Conservation (phyloP, 1,139 yeast species). For the Dujonia santamariae region DNA sequence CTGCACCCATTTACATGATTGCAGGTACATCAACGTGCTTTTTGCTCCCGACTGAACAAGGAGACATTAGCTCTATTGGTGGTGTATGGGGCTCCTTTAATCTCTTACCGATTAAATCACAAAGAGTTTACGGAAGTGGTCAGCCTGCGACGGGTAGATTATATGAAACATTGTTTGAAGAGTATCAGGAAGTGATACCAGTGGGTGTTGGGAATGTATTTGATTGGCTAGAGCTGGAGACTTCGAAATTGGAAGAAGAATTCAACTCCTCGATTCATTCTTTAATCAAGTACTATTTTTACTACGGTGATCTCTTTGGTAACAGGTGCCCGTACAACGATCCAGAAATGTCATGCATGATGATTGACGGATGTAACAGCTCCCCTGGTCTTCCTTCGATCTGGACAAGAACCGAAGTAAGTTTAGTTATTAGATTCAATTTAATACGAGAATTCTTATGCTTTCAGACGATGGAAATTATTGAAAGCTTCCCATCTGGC, state of each 20-base stretch:
- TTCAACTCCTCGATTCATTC: conserved; percentile 23
- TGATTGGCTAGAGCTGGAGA: conserved; percentile 27
- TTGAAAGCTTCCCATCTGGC: conserved; percentile 16
- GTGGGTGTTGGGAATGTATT: conserved; percentile 18
- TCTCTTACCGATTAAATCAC: conserved; percentile 18
- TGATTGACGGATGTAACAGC: conserved; percentile 44
- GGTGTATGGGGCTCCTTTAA: conserved; percentile 63
- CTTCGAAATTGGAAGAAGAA: conserved; percentile 18
- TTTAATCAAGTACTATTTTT: conserved; percentile 34
- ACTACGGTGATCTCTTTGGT: conserved; percentile 55
- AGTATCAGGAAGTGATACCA: conserved; percentile 15
- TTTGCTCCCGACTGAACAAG: conserved; percentile 24
- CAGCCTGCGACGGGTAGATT: conserved; percentile 57
- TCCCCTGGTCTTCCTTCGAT: conserved; percentile 12
- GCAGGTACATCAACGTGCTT: conserved; percentile 65
- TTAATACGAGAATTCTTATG: conserved; percentile 47
- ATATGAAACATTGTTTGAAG: conserved; percentile 43
- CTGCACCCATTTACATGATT: conserved; percentile 39
- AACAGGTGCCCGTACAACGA: conserved; percentile 55
- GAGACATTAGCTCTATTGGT: conserved; percentile 13
- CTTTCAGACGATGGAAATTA: conserved; percentile 40
- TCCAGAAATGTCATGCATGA: conserved; percentile 45
- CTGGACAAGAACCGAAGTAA: conserved; percentile 7
- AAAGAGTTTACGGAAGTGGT: conserved; percentile 48
- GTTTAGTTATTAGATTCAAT: conserved; percentile 40